Evolutionary conservation across 768 basidiomycete species (phyloP).

Genomic region (Tricholoma matsutake): DNA sequence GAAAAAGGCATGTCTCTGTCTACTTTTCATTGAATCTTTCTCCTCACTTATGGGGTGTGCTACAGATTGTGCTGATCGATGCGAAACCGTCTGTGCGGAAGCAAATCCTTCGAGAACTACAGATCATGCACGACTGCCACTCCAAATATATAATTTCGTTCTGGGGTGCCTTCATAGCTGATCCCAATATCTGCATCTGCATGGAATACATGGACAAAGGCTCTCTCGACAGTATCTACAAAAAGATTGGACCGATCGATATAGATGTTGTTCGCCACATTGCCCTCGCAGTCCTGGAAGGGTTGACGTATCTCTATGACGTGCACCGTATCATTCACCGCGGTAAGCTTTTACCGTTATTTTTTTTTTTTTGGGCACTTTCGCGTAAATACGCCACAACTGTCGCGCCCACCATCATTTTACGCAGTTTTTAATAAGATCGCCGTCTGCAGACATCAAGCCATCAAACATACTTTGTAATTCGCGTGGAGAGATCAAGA

Average conservation of each 20-base stretch:
- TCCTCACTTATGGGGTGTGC: not conserved
- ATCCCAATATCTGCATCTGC: constrained; percentile 98
- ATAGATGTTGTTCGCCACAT: constrained; percentile 92
- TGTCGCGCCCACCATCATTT: not conserved
- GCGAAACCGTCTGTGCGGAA: constrained; percentile 95
- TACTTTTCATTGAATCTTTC: not conserved
- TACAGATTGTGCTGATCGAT: constrained; percentile 91
- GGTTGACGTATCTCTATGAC: constrained; percentile 96
- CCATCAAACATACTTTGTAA: constrained; percentile 97
- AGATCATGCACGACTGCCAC: constrained; percentile 98
- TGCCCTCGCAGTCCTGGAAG: constrained; percentile 92
- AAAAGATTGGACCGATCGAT: constrained; percentile 90
- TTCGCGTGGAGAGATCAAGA: constrained; percentile 94
- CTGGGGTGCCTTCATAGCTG: constrained; percentile 93
- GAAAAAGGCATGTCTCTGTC: constrained; percentile 72
- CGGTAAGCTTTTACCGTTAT: constrained; percentile 55
- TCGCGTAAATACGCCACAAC: not conserved
- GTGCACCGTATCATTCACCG: constrained; percentile 97
- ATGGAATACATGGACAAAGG: constrained; percentile 98
- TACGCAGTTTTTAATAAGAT: constrained; percentile 13
- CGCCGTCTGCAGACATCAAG: constrained; percentile 77
- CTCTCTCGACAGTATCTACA: constrained; percentile 92
- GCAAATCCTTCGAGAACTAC: constrained; percentile 95
- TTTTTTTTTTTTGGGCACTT: not conserved
- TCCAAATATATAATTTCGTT: constrained; percentile 95